phyloP scores from a whole-genome alignment of 495 filamentous ascomycete genomes.

The Melanomma pulvis-pyrius region DNA sequence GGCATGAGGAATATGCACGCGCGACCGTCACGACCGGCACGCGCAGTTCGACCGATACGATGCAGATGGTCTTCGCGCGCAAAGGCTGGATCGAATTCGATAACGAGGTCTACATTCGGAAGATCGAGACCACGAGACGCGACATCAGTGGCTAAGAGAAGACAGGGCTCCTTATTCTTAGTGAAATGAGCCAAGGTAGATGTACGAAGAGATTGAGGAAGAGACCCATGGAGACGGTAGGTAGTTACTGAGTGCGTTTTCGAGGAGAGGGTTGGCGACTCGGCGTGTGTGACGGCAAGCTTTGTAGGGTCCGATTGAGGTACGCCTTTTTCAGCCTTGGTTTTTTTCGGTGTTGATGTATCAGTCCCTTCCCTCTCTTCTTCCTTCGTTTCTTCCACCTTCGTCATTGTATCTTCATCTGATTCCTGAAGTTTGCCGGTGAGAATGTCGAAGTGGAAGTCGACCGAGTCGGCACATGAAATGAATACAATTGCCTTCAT shows the following conservation, averaged over 20 bases:
- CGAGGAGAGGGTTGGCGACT: conserved; percentile 31
- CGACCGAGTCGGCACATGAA: conserved; percentile 93
- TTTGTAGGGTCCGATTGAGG: conserved; percentile 36
- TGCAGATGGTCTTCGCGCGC: conserved; percentile 89
- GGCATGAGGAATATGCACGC: conserved; percentile 88
- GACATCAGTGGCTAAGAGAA: conserved; percentile 93
- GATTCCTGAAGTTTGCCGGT: conserved; percentile 47
- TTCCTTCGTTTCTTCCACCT: conserved; percentile 20
- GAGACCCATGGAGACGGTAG: conserved; percentile 92
- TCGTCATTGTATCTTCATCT: conserved; percentile 33
- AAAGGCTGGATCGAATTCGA: conserved; percentile 95
- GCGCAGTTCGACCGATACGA: conserved; percentile 90
- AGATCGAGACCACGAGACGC: conserved; percentile 92
- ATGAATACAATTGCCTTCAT: conserved; percentile 97
- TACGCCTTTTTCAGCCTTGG: conserved; percentile 18
- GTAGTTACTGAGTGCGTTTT: conserved; percentile 57
- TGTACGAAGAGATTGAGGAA: conserved; percentile 82
- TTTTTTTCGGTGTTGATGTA: conserved; percentile 1
- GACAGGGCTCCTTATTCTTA: conserved; percentile 60
- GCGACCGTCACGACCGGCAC: conserved; percentile 85
- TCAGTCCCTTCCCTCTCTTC: conserved; percentile 16
- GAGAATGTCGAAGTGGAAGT: conserved; percentile 94
- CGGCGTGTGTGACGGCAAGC: conserved; percentile 33
- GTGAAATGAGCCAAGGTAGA: conserved; percentile 80
- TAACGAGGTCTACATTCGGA: conserved; percentile 87